Conservation (phyloP, 805 yeast species). For the Wickerhamomyces alni region DNA sequence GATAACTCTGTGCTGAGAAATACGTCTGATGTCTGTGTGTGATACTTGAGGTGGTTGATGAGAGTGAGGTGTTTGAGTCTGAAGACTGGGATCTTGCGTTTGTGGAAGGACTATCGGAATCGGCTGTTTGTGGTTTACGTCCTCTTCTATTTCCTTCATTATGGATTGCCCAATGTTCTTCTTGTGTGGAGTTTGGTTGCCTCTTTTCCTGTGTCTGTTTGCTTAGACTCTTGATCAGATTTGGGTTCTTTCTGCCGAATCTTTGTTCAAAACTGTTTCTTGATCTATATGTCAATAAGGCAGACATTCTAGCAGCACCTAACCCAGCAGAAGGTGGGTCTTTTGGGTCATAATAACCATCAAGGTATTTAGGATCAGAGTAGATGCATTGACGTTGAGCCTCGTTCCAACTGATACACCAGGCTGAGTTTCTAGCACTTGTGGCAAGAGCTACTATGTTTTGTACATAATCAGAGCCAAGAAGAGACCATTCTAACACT, state of each 20-base stretch:
- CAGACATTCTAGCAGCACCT: conserved; percentile 97
- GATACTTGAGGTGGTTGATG: conserved; percentile 18
- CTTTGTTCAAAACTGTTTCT: conserved; percentile 86
- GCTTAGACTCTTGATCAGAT: conserved; percentile 19
- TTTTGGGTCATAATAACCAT: conserved; percentile 76
- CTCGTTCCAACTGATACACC: conserved; percentile 99
- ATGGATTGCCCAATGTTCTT: conserved; percentile 78
- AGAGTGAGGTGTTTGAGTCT: conserved; percentile 25
- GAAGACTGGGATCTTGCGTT: conserved; percentile 22
- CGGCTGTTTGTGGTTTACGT: conserved; percentile 11
- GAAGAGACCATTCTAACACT: conserved; percentile 81
- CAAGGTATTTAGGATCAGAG: conserved; percentile 88
- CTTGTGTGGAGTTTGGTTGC: conserved; percentile 45
- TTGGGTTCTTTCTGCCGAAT: conserved; percentile 80
- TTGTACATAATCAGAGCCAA: conserved; percentile 60
- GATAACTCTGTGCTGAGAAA: conserved; percentile 92
- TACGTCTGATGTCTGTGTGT: conserved; percentile 39
- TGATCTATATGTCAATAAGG: conserved; percentile 85
- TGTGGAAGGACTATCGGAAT: conserved; percentile 1
- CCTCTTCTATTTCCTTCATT: conserved; percentile 67
- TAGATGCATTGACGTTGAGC: conserved; percentile 96
- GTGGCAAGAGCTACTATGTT: conserved; percentile 83
- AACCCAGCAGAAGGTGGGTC: conserved; percentile 83
- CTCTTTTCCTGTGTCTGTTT: conserved; percentile 15
- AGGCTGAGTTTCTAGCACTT: conserved; percentile 90